Base-by-base conservation (phyloP, 2,329 filamentous ascomycete species). In the Stenocarpella maydis region DNA sequence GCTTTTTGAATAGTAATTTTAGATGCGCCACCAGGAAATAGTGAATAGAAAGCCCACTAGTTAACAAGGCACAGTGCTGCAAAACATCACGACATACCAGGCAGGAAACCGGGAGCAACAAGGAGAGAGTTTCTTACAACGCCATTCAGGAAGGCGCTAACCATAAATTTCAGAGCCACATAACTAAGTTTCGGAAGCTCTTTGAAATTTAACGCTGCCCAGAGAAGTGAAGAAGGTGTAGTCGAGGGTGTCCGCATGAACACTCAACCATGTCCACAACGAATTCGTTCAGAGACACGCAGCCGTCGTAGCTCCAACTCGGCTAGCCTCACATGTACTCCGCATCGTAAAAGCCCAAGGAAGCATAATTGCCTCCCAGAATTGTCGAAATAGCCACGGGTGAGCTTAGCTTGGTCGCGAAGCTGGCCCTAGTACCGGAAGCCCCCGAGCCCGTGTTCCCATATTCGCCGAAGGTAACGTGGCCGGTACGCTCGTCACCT, bases 391-490 rank as follows among this genome's bases (percentile, higher is more conserved):
- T 80, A 4, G 76, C 71, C 0, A 84, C 78, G 0, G 82, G 68
- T 0, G 75, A 69, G 28, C 71, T 72, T 21, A 85, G 75, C 71
- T 77, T 79, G 60, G 73, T 79, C 9, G 80, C 72, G 67, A 81
- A 83, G 45, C 78, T 80, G 12, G 86, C 88, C 61, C 89, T 80
- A 0, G 80, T 82, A 0, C 87, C 87, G 21, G 78, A 77, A 2
- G 88, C 81, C 2, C 90, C 89, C 39, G 79, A 75, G 1, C 90
- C 90, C 1, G 82, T 83, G 77, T 91, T 91, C 24, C 73, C 78
- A 74, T 86, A 91, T 80, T 91, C 90, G 12, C 79, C 86, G 71
- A 87, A 91, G 31, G 80, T 77, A 1, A 90, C 85, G 52, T 86
- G 78, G 41, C 80, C 81, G 1, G 86, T 88, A 43, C 83, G 81